Conservation (phyloP, 1,139 yeast genomes). For the Candida smagusa region DNA sequence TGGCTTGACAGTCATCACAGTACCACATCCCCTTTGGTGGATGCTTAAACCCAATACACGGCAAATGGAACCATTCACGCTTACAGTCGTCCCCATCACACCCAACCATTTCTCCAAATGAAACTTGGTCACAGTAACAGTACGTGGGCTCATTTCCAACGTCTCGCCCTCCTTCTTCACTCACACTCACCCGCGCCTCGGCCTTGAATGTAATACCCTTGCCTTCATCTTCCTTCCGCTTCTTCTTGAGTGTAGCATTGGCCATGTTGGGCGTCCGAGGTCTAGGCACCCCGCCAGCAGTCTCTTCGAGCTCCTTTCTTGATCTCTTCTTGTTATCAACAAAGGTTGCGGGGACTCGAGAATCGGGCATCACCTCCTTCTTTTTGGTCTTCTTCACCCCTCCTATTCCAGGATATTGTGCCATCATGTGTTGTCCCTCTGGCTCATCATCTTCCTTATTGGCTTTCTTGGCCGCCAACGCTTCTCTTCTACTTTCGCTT, state of each 20-base stretch:
- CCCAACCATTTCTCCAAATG: constrained; percentile 98
- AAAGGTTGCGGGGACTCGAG: constrained; percentile 4
- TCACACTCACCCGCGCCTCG: constrained; percentile 6
- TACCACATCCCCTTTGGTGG: constrained; percentile 98
- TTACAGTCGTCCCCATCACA: constrained; percentile 94
- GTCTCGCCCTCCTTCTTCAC: constrained; percentile 7
- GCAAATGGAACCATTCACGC: constrained; percentile 96
- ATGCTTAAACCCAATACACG: constrained; percentile 86
- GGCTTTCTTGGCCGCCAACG: constrained; percentile 83
- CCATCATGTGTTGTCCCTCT: constrained; percentile 9
- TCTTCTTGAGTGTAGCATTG: constrained; percentile 14
- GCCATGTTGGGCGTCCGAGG: not conserved
- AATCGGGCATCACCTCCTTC: constrained; percentile 14
- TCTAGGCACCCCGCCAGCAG: not conserved
- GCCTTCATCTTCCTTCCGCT: constrained; percentile 27
- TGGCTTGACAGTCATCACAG: constrained; percentile 77
- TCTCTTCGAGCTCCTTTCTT: constrained; percentile 15
- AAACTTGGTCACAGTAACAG: constrained; percentile 94
- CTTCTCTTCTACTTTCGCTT: constrained; percentile 85
- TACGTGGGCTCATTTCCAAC: constrained; percentile 69
- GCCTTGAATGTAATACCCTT: constrained; percentile 5
- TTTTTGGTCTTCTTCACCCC: constrained; percentile 26
- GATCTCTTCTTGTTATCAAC: constrained; percentile 16
- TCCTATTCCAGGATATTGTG: constrained; percentile 5
- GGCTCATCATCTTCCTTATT: constrained; percentile 39